Conservation (phyloP, 306 rosid species). For the Quercus cerris region DNA sequence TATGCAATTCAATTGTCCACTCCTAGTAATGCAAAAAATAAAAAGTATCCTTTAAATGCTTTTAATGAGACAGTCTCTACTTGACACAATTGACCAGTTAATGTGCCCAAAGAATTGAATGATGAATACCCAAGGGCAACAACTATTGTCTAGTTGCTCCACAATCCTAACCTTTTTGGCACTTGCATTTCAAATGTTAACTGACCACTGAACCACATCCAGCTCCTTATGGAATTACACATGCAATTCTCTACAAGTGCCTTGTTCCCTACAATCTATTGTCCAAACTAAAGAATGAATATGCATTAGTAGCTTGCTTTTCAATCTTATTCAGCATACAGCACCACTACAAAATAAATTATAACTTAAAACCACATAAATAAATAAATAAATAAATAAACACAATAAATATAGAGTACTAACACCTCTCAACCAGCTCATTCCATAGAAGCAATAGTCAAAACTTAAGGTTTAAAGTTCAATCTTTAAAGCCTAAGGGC, state of each 20-base stretch:
- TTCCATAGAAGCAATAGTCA: no score
- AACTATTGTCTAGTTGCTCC: no score
- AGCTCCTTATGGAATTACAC: background rate
- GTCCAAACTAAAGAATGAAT: background rate
- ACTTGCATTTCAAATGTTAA: background rate
- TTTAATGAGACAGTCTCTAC: background rate
- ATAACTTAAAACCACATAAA: no score
- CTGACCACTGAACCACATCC: background rate
- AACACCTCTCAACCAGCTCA: no score
- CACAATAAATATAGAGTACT: no score
- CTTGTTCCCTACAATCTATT: background rate
- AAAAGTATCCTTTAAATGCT: background rate
- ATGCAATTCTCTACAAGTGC: background rate
- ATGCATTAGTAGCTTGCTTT: background rate
- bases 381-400: no score
- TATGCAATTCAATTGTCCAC: background rate
- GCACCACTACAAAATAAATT: no score
- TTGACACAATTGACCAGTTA: background rate
- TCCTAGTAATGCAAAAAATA: background rate
- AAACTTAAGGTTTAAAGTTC: no score
- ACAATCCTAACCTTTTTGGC: no score
- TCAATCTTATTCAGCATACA: background rate
- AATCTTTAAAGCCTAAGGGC: no score
- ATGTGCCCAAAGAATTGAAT: background rate
- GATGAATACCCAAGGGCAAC: no score